Base-by-base conservation (phyloP, 208 protist genomes). In the Angomonas ambiguus region DNA sequence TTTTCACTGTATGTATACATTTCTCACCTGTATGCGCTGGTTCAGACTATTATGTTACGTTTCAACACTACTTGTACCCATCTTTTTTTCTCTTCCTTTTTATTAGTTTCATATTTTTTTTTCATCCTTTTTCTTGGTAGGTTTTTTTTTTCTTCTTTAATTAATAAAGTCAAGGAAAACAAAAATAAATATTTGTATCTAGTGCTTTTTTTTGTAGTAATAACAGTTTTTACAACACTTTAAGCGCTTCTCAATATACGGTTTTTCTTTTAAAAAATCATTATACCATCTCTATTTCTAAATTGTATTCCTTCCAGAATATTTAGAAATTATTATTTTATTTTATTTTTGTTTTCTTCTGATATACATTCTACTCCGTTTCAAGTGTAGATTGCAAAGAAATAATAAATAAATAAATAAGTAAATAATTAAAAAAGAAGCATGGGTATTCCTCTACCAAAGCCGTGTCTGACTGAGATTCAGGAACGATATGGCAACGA, bases 401-500 rank as follows among this genome's bases (percentile, higher is more conserved):
- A 22, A 45, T 55, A 67, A 38, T 22, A 32, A 56, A 41, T 51
- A 53, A 67, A 8, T 22, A 10, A 6, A 45, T 30, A 13, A 68
- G 31, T 51, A 1, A 11, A n/a, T 25, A 2, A 18, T 53, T 22
- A 25, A 30, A 11, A 20, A 11, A 25, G 30, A 69, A 79, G 56
- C n/a, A 96, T 96, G 91, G 91, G 91, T 57, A 82, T 92, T 77
- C 78, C 85, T 67, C 79, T 96, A 62, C 87, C 91, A 69, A 96
- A 94, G 70, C 91, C 91, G 64, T 88, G 94, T 51, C 79, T 94
- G 75, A 94, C 88, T 69, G 82, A 93, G 65, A 65, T 94, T 25
- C 82, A 88, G 70, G 91, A 96, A 75, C 81, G 88, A 25, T 65
- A 86, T 63, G 91, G 91, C n/a, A 96, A 93, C 69, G 61, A 80